Percentiles rank a stretch among this genome's conserved stretches.
Evolutionary conservation across 176 grass and related monocot species (phyloP).

Genomic region (Chloris gayana): DNA sequence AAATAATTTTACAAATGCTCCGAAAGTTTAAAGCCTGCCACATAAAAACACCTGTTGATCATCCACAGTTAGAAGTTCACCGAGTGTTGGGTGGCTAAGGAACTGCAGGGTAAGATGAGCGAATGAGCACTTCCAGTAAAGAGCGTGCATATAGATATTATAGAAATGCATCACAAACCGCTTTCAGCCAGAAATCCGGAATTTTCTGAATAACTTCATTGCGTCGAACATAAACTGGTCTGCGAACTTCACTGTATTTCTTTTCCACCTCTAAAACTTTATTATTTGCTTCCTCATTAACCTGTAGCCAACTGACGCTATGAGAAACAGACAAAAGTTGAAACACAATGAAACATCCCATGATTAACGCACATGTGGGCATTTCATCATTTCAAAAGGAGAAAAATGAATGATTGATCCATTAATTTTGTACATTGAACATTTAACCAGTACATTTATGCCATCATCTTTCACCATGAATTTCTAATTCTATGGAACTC

Average conservation of each 20-base stretch:
- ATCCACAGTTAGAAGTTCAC: conserved; percentile 71
- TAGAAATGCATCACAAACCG: conserved; percentile 44
- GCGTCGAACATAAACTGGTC: conserved; percentile 66
- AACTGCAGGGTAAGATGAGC: conserved; percentile 55
- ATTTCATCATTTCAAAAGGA: too few relatives aligned
- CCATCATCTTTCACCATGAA: too few relatives aligned
- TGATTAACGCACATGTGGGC: too few relatives aligned
- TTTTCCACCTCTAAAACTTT: conserved; percentile 90
- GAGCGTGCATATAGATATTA: conserved; percentile 3
- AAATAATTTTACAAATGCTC: not conserved
- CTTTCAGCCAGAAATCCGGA: conserved; percentile 93
- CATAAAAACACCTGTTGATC: conserved; percentile 67
- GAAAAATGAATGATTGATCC: too few relatives aligned
- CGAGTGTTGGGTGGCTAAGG: conserved; percentile 83
- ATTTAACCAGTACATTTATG: too few relatives aligned
- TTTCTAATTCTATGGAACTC: too few relatives aligned
- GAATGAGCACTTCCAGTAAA: not conserved
- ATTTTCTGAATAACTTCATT: conserved; percentile 79
- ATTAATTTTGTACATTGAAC: too few relatives aligned
- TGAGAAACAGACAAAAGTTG: too few relatives aligned
- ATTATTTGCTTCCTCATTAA: conserved; percentile 90
- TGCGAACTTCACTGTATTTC: conserved; percentile 87
- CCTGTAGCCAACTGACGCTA: conserved; percentile 27
- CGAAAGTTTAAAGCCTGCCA: not conserved
- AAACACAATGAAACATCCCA: too few relatives aligned